A percentile compares a stretch with the other conserved stretches of the same genome.
Conservation (phyloP, 495 filamentous ascomycete genomes). For the Physcia stellaris region DNA sequence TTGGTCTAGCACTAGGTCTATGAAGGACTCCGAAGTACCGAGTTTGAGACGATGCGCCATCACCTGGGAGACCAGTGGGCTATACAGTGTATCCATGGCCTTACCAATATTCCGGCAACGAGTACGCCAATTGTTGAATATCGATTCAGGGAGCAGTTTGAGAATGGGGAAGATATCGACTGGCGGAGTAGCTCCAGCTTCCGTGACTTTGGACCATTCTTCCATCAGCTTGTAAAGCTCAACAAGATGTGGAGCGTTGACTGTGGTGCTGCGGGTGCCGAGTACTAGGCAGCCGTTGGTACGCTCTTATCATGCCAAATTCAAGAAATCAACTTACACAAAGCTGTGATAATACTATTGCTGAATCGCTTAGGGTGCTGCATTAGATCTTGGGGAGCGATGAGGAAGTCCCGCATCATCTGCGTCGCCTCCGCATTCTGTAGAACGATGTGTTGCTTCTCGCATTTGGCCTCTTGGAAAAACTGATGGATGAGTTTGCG, state of each 20-base stretch:
- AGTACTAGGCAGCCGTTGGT: no score
- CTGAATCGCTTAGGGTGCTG: slow-evolving; percentile 31
- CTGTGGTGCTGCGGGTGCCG: no score
- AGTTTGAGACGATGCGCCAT: no score
- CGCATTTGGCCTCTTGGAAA: slow-evolving; percentile 22
- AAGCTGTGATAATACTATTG: slow-evolving; percentile 29
- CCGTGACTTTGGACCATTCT: slow-evolving; percentile 32
- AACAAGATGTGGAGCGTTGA: background rate
- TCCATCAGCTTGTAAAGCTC: slow-evolving; percentile 34
- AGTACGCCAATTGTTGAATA: slow-evolving; percentile 27
- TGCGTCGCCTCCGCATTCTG: slow-evolving; percentile 16
- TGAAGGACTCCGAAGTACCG: slow-evolving; percentile 19
- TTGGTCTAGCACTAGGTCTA: slow-evolving; percentile 31
- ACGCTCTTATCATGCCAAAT: no score
- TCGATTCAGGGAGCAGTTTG: slow-evolving; percentile 25
- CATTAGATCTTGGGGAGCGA: slow-evolving; percentile 28
- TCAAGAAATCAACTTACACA: no score
- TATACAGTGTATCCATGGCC: slow-evolving; percentile 32
- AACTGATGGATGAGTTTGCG: slow-evolving; percentile 26
- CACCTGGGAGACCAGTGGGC: no score
- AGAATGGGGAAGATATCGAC: slow-evolving; percentile 34
- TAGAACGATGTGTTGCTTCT: slow-evolving; percentile 11
- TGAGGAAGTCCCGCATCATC: slow-evolving; percentile 23
- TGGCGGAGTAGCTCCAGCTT: slow-evolving; percentile 35
- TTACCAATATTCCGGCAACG: slow-evolving; percentile 23